These are phyloP conservation scores for Quercus tomentella DNA, from an alignment of 331 rosid species.

Conservation along the genomic window DNA sequence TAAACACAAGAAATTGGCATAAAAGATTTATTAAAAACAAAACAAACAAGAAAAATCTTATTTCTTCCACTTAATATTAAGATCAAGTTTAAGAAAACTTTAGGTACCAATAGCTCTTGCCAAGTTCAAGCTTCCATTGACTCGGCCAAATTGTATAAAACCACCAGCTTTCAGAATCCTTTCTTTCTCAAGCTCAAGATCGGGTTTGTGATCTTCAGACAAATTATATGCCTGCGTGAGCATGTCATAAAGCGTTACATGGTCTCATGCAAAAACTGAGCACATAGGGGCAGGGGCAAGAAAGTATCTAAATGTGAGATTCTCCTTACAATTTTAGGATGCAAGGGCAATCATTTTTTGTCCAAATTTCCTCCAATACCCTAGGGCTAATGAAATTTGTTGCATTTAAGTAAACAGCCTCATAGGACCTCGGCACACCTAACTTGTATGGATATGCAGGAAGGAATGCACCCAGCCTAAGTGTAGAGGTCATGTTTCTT, in stretches of 20 bases:
- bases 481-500: not conserved
- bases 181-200: constrained; percentile 81
- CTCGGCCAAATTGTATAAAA: constrained; percentile 88
- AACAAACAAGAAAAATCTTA: not conserved
- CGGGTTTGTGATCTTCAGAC: constrained; percentile 97
- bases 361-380: not conserved
- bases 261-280: not conserved
- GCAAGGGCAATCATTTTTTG: not conserved
- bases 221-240: constrained; percentile 74
- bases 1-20: constrained; percentile 6
- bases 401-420: not conserved
- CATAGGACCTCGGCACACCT: not conserved
- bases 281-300: not conserved
- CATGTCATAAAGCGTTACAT: constrained; percentile 11
- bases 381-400: not conserved
- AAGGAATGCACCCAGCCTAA: not conserved
- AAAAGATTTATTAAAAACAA: not conserved
- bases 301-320: constrained; percentile 1
- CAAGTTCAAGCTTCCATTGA: constrained; percentile 91
- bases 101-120: constrained; percentile 85
- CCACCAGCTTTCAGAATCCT: constrained; percentile 96
- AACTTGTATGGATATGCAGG: not conserved
- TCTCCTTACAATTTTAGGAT: not conserved
- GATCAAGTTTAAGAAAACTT: constrained; percentile 1
- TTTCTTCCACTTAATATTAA: constrained; percentile 4